phyloP scores from a whole-genome alignment of 495 filamentous ascomycete species.

The Thermochaetoides thermophila region DNA sequence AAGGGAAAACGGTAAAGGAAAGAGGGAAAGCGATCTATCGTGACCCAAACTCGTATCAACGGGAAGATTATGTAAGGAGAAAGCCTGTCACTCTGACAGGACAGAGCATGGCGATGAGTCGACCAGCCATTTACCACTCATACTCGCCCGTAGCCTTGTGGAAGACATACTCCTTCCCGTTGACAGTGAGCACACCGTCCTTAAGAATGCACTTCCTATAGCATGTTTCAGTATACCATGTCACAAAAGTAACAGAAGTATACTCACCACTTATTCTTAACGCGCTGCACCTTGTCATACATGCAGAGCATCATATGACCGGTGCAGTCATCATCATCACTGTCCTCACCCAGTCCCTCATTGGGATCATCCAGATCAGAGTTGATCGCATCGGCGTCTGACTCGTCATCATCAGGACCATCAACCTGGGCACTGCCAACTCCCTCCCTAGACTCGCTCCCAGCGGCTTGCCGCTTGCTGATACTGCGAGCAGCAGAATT shows the following conservation, averaged over 20 bases:
- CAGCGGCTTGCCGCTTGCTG: constrained; percentile 15
- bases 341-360: constrained; percentile 61
- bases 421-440: too few relatives aligned
- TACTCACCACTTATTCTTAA: constrained; percentile 94
- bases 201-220: constrained; percentile 85
- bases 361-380: constrained; percentile 94
- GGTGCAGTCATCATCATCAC: constrained; percentile 62
- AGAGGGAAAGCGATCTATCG: too few relatives aligned
- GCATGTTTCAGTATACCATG: background rate
- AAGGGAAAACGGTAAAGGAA: too few relatives aligned
- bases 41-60: too few relatives aligned
- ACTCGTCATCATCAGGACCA: constrained; percentile 47
- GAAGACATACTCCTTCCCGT: constrained; percentile 91
- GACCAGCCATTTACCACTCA: constrained; percentile 92
- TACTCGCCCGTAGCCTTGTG: constrained; percentile 95
- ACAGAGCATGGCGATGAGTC: too few relatives aligned
- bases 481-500: constrained; percentile 14
- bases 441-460: too few relatives aligned
- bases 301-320: constrained; percentile 93
- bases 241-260: too few relatives aligned
- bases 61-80: too few relatives aligned
- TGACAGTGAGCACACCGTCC: constrained; percentile 85
- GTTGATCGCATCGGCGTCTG: constrained; percentile 94
- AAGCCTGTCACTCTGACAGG: too few relatives aligned
- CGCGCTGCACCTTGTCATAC: constrained; percentile 96